These are phyloP conservation scores for Ophiostoma sp. DNA, from an alignment of 2,329 filamentous ascomycete genomes.

Conservation along the genomic window DNA sequence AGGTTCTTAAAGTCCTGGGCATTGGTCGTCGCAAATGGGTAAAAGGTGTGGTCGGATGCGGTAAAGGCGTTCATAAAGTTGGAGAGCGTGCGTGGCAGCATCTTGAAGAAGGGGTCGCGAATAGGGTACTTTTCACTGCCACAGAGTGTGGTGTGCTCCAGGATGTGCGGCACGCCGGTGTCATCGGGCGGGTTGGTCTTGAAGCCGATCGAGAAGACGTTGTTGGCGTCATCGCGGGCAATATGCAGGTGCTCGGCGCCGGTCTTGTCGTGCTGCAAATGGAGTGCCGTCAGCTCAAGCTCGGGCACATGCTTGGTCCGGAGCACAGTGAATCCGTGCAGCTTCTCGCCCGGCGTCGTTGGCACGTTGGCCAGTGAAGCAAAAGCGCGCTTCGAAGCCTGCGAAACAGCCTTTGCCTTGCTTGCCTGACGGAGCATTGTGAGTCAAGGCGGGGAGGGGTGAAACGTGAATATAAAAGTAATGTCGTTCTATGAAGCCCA, in stretches of 20 bases:
- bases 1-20: constrained; percentile 91
- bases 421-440: constrained; percentile 21
- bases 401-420: constrained; percentile 19
- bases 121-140: constrained; percentile 98
- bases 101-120: constrained; percentile 98
- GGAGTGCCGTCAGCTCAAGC: constrained; percentile 83
- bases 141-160: constrained; percentile 95
- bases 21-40: constrained; percentile 97
- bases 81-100: constrained; percentile 94
- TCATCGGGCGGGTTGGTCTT: constrained; percentile 98
- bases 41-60: constrained; percentile 91
- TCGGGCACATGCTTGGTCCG: constrained; percentile 90
- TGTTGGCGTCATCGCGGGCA: constrained; percentile 91
- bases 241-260: constrained; percentile 95
- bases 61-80: constrained; percentile 99
- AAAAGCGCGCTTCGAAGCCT: constrained; percentile 20
- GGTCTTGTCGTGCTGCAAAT: constrained; percentile 89
- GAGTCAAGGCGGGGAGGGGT: neutral
- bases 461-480: neutral
- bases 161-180: constrained; percentile 91
- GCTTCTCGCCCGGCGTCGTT: constrained; percentile 66
- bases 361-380: constrained; percentile 60
- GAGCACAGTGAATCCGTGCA: constrained; percentile 89
- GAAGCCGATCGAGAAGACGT: constrained; percentile 99
- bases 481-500: constrained; percentile 18